phyloP scores from a whole-genome alignment of 805 yeast genomes.

The Debaryomyces hansenii region DNA sequence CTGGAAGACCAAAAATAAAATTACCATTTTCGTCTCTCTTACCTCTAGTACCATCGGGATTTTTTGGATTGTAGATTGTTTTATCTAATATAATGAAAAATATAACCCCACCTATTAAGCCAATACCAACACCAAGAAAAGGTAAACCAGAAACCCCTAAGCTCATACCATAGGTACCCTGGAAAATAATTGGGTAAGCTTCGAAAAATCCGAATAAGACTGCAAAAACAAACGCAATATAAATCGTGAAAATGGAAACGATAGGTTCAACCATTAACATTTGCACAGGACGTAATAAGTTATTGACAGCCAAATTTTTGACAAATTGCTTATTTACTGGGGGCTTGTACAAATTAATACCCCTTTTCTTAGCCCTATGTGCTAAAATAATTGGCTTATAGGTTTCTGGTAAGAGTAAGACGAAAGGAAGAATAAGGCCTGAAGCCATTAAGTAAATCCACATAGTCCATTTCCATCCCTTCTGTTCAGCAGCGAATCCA shows the following conservation, averaged over 20 bases:
- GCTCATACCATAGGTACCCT: slow-evolving; percentile 60
- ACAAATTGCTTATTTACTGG: slow-evolving; percentile 77
- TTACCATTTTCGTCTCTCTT: slow-evolving; percentile 59
- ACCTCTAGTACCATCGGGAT: slow-evolving; percentile 62
- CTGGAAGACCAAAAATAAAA: slow-evolving; percentile 56
- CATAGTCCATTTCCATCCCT: slow-evolving; percentile 66
- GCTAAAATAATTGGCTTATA: slow-evolving; percentile 66
- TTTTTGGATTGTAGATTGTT: slow-evolving; percentile 49
- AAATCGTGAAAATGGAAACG: slow-evolving; percentile 65
- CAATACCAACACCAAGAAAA: slow-evolving; percentile 71
- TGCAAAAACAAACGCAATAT: slow-evolving; percentile 74
- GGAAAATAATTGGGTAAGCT: slow-evolving; percentile 73
- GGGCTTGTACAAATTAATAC: slow-evolving; percentile 82
- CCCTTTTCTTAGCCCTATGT: slow-evolving; percentile 57
- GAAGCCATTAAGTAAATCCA: slow-evolving; percentile 60
- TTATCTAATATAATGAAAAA: slow-evolving; percentile 53
- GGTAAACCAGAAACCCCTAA: slow-evolving; percentile 67
- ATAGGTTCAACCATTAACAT: slow-evolving; percentile 77
- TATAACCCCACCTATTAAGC: slow-evolving; percentile 56
- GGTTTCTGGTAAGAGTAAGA: slow-evolving; percentile 66
- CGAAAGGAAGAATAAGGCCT: slow-evolving; percentile 53
- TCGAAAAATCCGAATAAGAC: slow-evolving; percentile 68
- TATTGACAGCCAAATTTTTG: slow-evolving; percentile 39
- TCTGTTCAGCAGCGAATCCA: slow-evolving; percentile 62
- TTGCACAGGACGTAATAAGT: slow-evolving; percentile 59